Evolutionary conservation across 2,329 filamentous ascomycete genomes (phyloP), one percentile per base, ranked within the genome.

Genomic region (Colletotrichum abscissum): DNA sequence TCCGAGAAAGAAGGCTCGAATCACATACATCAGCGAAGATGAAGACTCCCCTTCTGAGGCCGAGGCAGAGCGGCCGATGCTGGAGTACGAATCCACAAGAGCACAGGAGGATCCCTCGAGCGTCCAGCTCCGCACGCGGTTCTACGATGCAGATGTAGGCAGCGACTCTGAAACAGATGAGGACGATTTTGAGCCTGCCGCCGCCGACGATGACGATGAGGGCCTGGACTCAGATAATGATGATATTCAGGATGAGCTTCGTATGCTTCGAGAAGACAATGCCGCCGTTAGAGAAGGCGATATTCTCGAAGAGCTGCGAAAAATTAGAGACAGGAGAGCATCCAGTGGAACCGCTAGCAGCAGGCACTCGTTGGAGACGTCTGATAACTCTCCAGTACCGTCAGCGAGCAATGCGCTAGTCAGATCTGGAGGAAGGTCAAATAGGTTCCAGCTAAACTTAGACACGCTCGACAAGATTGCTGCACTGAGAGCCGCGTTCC

Each of bases 1-100:
- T 0, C 92, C 95, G 1, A 88, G 92, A 74, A 97, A 97, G 80
- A 89, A 89, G 77, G 88, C 87, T 46, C 87, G 91, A 76, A 77
- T 92, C 76, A 80, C 81, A 12, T 83, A 86, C 67, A 77, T 81
- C 11, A 80, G 82, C 24, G 77, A 78, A 2, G 79, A 82, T 2
- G 83, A 86, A n/a, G 84, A 85, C n/a, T 78, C 82, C 5, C 79
- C 84, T 77, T 75, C 49, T 4, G 57, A 79, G 9, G 81, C 82
- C 1, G 75, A 83, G 4, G 76, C 82, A 19, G 80, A 84, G 68
- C 69, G 49, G 28, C 69, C 62, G 22, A 74, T 75, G 63, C 22
- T 75, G 5, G 73, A 75, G 49, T 75, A 73, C 38, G 63, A 30
- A 19, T 75, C 75, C 68, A 77, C 58, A 46, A 72, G 60, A 49